Percentiles rank a stretch among this genome's conserved stretches.
Conservation (phyloP, 2,329 filamentous ascomycete genomes). For the Coniella vitis region DNA sequence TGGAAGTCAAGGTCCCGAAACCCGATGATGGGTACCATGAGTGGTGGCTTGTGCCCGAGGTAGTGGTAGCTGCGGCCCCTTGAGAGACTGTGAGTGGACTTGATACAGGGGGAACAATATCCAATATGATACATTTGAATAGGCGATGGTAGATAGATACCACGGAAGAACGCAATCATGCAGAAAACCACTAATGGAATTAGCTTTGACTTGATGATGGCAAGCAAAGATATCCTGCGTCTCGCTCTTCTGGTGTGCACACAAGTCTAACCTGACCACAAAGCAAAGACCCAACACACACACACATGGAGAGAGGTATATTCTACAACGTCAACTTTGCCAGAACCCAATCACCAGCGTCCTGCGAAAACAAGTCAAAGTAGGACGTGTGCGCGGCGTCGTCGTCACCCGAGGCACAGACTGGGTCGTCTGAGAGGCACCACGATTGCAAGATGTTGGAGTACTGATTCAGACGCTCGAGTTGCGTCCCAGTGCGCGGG, state of each 20-base stretch:
- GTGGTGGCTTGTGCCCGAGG: constrained; percentile 57
- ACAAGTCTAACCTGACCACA: too few species aligned
- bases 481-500: constrained; percentile 25
- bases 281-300: neutral
- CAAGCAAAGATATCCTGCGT: too few species aligned
- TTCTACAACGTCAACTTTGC: constrained; percentile 3
- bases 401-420: constrained; percentile 30
- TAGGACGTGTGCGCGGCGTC: constrained; percentile 30
- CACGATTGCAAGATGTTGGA: constrained; percentile 25
- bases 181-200: too few species aligned
- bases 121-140: neutral
- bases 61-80: constrained; percentile 20
- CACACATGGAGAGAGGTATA: neutral
- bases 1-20: constrained; percentile 46
- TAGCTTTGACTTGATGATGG: too few species aligned
- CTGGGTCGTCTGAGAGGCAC: constrained; percentile 31
- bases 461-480: constrained; percentile 24
- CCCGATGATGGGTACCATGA: constrained; percentile 52
- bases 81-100: neutral
- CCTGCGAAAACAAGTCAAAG: constrained; percentile 26
- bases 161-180: neutral
- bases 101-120: neutral
- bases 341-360: constrained; percentile 18
- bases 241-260: too few species aligned
- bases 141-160: neutral